Base-by-base conservation (phyloP, 78 protist genomes). In the Dictyostelium intermedium region DNA sequence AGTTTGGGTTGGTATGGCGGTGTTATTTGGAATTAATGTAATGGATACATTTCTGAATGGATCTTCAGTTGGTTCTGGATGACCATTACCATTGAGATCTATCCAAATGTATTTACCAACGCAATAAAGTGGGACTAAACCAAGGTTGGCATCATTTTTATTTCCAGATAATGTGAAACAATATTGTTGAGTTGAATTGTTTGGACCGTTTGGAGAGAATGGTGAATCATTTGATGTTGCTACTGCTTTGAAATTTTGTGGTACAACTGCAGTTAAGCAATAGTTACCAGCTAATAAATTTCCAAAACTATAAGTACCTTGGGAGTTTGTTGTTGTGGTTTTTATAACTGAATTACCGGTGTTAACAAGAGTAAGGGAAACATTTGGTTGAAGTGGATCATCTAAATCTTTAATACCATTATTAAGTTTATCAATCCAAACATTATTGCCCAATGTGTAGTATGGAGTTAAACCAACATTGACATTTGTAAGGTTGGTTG, bases 361-460 rank as follows among this genome's bases (percentile, higher is more conserved):
- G 5, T 32, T 30, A 1, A 37, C 13, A 5, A 84, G 35, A 27
- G 16, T 3, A 13, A 84, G 25, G 6, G 14, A 9, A 20, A 70
- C 81, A 43, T 35, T 27, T 32, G 70, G 10, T 27, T 45, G 32
- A 34, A 18, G 20, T 85, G 72, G 53, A 9, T n/a, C 60, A 30
- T 35, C 47, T 5, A 18, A 30, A 69, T 70, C 91, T 34, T 47
- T 70, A 50, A 50, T 66, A 34, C 83, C 91, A 72, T 85, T 73
- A 35, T 73, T 66, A 45, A 25, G 25, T 70, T 50, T 18, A 70
- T 84, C 91, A 35, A 32, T 84, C 91, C 91, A 84, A 18, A 60
- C 91, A 25, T 84, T 70, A 43, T 35, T 14, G 20, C 80, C 56
- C 4, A 84, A 18, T 3, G 66, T n/a, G 23, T 70, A 84, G 16